Evolutionary conservation across 108 stramenopile genomes (phyloP).

Genomic region (Nannochloropsis oceanica): DNA sequence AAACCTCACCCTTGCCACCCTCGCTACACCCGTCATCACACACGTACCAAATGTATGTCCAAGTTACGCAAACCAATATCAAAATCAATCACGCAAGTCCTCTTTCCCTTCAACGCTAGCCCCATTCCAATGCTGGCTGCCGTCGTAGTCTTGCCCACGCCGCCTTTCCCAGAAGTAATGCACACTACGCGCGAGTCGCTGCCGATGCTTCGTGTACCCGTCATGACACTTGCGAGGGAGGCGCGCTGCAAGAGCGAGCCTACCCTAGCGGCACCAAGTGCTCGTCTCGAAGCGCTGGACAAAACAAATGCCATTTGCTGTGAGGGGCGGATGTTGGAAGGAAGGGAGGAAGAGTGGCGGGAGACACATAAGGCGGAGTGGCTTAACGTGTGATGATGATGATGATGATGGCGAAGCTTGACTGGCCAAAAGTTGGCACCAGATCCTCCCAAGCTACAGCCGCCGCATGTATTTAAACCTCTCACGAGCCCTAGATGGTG

Average conservation of each 20-base stretch:
- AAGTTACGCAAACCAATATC: constrained; percentile 52
- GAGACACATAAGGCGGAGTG: too few relatives aligned
- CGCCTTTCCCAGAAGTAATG: constrained; percentile 53
- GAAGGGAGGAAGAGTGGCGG: too few relatives aligned
- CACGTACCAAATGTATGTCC: constrained; percentile 44
- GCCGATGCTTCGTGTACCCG: constrained; percentile 5
- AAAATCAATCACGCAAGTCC: constrained; percentile 50
- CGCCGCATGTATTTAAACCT: too few relatives aligned
- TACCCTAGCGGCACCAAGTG: neutral
- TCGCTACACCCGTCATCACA: too few relatives aligned
- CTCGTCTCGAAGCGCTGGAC: too few relatives aligned
- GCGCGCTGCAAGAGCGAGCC: neutral
- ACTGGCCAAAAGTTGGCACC: too few relatives aligned
- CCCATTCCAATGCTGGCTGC: constrained; percentile 38
- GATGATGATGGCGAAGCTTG: too few relatives aligned
- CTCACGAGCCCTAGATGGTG: too few relatives aligned
- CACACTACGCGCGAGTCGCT: constrained; percentile 39
- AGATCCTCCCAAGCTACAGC: too few relatives aligned
- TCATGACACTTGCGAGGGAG: neutral
- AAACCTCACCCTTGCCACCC: neutral
- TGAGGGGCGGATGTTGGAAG: too few relatives aligned
- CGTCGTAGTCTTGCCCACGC: constrained; percentile 52
- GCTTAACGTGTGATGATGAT: too few relatives aligned
- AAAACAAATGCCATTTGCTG: too few relatives aligned
- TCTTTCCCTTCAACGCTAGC: constrained; percentile 29